Base-by-base conservation (phyloP, 306 rosid genomes). In the Cucumis melo region DNA sequence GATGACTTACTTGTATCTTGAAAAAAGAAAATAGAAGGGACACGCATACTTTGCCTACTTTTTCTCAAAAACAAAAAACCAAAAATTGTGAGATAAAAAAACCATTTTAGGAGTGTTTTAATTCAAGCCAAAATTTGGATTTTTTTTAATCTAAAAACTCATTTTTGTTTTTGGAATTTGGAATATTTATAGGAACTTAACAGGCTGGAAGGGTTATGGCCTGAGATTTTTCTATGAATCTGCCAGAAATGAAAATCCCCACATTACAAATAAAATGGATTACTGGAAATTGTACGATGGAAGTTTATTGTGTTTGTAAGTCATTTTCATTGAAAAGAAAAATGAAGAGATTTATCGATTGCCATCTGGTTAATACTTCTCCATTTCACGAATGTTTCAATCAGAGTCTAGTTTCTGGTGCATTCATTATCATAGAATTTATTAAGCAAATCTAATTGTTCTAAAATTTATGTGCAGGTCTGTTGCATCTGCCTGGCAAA, bases 401-500 rank as follows among this genome's bases (percentile, higher is more conserved):
- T 21, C 11, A 13, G 53, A 68, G 21, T 12, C 23, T 7, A 24
- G 75, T 46, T 51, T 48, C 19, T 71, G 41, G 12, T 71, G 75
- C 58, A 46, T 20, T 68, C 55, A 68, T 44, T 71, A 21, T 46
- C 19, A 7, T 46, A 70, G 55, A 20, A 21, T 44, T 46, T 23
- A 23, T 24, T 48, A 1, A 53, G 16, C 8, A 36, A 60, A 6
- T 54, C 80, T 44, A 53, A 70, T 29, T 34, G 41, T 78, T 53
- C 17, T 12, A 41, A 79, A 78, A 78, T 44, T 82, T 51, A 23
- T 83, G 77, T 73, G 83, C 89, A 93, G 97, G 96, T 83, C 74
- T 93, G 98, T 81, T 93, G 97, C 88, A 91, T 93, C 87, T 93
- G 97, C 84, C 80, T 93, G 76, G 96, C 94, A 17, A 91, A 87